Percentiles rank a stretch among this genome's conserved stretches.
These are phyloP conservation scores for Elongisporangium senticosum DNA, from an alignment of 352 stramenopile species.

Conservation along the genomic window DNA sequence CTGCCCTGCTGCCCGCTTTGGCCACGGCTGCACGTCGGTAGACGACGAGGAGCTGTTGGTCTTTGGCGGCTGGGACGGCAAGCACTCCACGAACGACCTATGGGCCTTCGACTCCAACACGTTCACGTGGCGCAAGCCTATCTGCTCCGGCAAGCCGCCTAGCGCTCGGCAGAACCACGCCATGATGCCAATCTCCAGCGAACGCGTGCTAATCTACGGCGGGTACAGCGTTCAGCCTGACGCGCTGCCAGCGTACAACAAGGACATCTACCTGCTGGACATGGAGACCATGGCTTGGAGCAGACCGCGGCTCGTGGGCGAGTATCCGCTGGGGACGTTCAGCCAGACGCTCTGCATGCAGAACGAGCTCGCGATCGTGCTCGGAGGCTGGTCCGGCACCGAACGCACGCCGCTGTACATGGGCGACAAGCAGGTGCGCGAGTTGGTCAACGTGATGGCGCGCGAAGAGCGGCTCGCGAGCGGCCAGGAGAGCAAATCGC, in stretches of 20 bases:
- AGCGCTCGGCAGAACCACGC: conserved; percentile 72
- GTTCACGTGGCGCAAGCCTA: conserved; percentile 73
- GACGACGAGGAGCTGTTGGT: conserved; percentile 77
- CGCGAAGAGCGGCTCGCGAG: conserved; percentile 51
- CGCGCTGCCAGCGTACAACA: conserved; percentile 61
- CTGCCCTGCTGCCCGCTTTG: conserved; percentile 68
- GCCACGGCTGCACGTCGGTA: conserved; percentile 50
- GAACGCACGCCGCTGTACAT: conserved; percentile 72
- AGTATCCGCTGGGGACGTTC: conserved; percentile 63
- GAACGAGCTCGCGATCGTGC: conserved; percentile 51
- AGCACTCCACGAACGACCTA: conserved; percentile 68
- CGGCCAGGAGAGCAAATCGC: conserved; percentile 25
- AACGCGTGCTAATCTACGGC: conserved; percentile 60
- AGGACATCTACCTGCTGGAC: conserved; percentile 69
- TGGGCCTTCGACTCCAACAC: conserved; percentile 64
- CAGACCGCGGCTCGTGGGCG: conserved; percentile 56
- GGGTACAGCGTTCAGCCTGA: conserved; percentile 58
- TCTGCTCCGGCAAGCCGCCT: conserved; percentile 55
- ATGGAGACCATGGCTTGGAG: conserved; percentile 51
- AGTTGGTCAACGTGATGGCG: conserved; percentile 44
- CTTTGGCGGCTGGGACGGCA: conserved; percentile 86
- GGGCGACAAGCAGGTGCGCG: conserved; percentile 62
- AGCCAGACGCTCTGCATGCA: conserved; percentile 42
- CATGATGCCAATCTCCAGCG: conserved; percentile 37
- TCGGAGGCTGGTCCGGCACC: conserved; percentile 74